These are phyloP conservation scores for Boletus semigastroideus DNA, from an alignment of 1,284 basidiomycete species.

Conservation along the genomic window DNA sequence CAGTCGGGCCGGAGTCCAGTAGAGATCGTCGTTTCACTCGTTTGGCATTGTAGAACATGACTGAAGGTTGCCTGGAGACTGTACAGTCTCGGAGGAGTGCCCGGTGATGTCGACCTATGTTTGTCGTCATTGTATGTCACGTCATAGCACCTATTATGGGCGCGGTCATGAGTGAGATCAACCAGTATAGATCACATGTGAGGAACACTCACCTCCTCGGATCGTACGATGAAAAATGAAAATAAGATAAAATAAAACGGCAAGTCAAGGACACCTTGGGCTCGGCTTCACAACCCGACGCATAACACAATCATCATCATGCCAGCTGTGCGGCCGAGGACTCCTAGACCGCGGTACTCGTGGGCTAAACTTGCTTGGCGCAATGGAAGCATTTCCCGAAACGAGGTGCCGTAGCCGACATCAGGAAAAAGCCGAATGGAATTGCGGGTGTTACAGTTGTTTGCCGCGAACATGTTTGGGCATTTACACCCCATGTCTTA, in stretches of 20 bases:
- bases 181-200: not conserved
- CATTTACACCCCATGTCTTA: too few relatives aligned
- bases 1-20: slow-evolving; percentile 6
- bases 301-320: not conserved
- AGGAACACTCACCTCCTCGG: not conserved
- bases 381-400: not conserved
- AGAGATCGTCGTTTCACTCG: not conserved
- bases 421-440: not conserved
- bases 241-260: not conserved
- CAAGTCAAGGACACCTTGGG: not conserved
- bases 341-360: too few relatives aligned
- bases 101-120: not conserved
- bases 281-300: not conserved
- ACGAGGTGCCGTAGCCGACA: not conserved
- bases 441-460: not conserved
- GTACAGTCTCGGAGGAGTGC: not conserved
- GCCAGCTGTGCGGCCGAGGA: not conserved
- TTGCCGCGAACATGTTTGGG: not conserved
- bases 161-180: not conserved
- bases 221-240: not conserved
- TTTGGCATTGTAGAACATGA: not conserved
- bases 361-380: not conserved
- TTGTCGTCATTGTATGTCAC: slow-evolving; percentile 14
- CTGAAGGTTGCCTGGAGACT: not conserved
- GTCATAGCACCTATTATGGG: slow-evolving; percentile 13